Evolutionary conservation across 73 alveolate genomes (phyloP).

Genomic region (Paramecium tetraurelia): DNA sequence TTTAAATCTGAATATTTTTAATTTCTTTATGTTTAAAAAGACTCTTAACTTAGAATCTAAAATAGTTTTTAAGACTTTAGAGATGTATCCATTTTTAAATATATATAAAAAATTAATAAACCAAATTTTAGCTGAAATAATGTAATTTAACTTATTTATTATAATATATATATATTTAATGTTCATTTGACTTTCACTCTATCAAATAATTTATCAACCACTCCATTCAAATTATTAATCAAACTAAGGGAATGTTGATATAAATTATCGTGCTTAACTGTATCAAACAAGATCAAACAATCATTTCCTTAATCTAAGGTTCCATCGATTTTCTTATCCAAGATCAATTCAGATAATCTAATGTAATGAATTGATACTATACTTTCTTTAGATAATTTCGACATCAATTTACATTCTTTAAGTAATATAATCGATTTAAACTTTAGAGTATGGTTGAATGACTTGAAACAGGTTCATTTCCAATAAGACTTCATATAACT

Average conservation of each 20-base stretch:
- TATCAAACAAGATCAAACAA: constrained; percentile 87
- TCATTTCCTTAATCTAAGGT: constrained; percentile 94
- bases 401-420: constrained; percentile 51
- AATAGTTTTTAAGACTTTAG: too few relatives aligned
- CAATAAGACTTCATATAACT: constrained; percentile 78
- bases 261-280: constrained; percentile 47
- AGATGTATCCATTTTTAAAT: too few relatives aligned
- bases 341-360: constrained; percentile 88
- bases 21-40: too few relatives aligned
- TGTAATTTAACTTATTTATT: neutral
- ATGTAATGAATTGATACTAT: constrained; percentile 63
- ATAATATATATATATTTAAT: neutral
- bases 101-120: too few relatives aligned
- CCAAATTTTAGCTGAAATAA: neutral
- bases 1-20: too few relatives aligned
- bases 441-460: constrained; percentile 90
- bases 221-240: constrained; percentile 47
- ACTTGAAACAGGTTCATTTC: constrained; percentile 89
- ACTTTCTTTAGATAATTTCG: constrained; percentile 59
- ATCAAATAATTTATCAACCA: constrained; percentile 58
- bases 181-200: constrained; percentile 47
- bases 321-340: constrained; percentile 92
- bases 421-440: constrained; percentile 84
- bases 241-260: constrained; percentile 48
- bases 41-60: too few relatives aligned